A percentile compares a stretch with the other conserved stretches of the same genome.
Evolutionary conservation across 176 grass and related monocot genomes (phyloP).

Genomic region (Carex scoparia): DNA sequence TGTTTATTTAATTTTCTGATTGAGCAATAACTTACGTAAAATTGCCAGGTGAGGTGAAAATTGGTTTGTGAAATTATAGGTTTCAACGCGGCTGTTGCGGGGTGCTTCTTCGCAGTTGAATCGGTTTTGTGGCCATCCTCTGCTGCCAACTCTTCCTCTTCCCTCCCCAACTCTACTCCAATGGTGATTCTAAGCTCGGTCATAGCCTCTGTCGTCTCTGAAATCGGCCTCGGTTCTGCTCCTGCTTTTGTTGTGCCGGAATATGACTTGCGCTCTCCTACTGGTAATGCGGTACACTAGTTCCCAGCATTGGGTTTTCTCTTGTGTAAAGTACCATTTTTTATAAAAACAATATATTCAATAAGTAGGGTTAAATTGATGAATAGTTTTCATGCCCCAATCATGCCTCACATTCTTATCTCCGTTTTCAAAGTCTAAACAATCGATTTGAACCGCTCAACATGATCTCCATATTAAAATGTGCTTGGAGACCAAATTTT

Average conservation of each 20-base stretch:
- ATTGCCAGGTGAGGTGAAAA: constrained; percentile 2
- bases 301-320: background rate
- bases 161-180: constrained; percentile 74
- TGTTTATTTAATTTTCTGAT: background rate
- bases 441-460: too few species aligned
- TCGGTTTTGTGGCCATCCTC: constrained; percentile 92
- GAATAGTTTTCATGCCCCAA: too few species aligned
- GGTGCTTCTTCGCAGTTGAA: constrained; percentile 96
- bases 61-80: constrained; percentile 53
- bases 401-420: too few species aligned
- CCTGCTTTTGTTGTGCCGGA: constrained; percentile 81
- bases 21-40: background rate
- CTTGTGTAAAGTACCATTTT: background rate
- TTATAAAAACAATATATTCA: constrained; percentile 43
- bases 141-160: constrained; percentile 38
- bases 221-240: constrained; percentile 79
- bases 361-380: background rate
- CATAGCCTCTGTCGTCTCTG: constrained; percentile 90
- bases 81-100: constrained; percentile 95
- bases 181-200: constrained; percentile 96
- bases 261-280: constrained; percentile 93
- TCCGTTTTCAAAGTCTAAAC: too few species aligned
- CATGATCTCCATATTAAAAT: too few species aligned
- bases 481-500: too few species aligned
- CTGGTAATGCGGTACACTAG: constrained; percentile 37